Conservation (phyloP, 78 protist genomes). For the Dictyostelium citrinum region DNA sequence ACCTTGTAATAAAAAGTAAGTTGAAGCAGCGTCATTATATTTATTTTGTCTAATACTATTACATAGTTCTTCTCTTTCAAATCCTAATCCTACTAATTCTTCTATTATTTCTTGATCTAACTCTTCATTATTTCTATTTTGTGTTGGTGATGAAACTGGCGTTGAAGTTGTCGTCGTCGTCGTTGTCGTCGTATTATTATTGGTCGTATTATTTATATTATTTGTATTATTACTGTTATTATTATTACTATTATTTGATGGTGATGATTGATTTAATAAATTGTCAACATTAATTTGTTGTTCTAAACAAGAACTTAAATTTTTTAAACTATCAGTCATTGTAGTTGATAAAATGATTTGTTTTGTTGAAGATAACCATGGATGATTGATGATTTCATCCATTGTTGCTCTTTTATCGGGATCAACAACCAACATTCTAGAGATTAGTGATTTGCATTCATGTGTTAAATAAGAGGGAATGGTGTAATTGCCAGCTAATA, state of each 20-base stretch:
- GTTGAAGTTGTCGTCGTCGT: neutral
- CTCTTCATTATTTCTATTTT: neutral
- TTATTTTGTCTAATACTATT: slow-evolving; percentile 38
- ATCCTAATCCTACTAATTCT: slow-evolving; percentile 50
- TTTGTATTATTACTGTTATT: neutral
- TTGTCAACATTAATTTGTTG: neutral
- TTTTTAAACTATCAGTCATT: neutral
- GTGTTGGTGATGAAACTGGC: neutral
- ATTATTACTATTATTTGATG: too few species aligned
- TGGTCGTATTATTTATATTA: neutral
- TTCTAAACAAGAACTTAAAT: neutral
- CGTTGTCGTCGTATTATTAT: neutral
- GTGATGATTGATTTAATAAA: neutral
- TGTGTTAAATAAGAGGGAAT: slow-evolving; percentile 72
- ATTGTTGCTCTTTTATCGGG: slow-evolving; percentile 82
- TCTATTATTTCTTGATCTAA: slow-evolving; percentile 34
- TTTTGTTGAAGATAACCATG: slow-evolving; percentile 37
- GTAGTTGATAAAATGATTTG: neutral
- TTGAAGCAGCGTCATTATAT: slow-evolving; percentile 68
- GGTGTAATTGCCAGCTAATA: slow-evolving; percentile 84
- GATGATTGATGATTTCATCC: slow-evolving; percentile 66
- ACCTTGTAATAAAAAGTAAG: slow-evolving; percentile 46
- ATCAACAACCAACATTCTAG: slow-evolving; percentile 95
- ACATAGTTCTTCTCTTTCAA: slow-evolving; percentile 38
- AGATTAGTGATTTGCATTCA: slow-evolving; percentile 89